phyloP scores from a whole-genome alignment of 1,139 yeast genomes.

The Wickerhamomyces sp. region DNA sequence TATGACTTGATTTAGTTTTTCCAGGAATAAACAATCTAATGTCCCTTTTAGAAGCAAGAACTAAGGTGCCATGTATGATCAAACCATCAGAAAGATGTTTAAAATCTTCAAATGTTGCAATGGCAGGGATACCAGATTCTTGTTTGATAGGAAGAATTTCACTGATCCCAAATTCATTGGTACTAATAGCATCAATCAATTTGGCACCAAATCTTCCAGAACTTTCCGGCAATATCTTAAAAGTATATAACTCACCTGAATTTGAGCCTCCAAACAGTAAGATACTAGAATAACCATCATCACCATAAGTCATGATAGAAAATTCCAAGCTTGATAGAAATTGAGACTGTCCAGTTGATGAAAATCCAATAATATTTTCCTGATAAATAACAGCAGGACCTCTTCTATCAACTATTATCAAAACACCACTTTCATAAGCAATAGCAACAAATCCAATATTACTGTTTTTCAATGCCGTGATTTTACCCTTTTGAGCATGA shows the following conservation, averaged over 20 bases:
- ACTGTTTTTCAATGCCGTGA: conserved; percentile 62
- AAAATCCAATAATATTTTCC: conserved; percentile 31
- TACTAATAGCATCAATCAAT: conserved; percentile 44
- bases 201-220: conserved; percentile 66
- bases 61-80: conserved; percentile 55
- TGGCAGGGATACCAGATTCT: conserved; percentile 54
- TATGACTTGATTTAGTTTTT: conserved; percentile 57
- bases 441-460: conserved; percentile 82
- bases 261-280: conserved; percentile 75
- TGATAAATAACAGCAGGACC: conserved; percentile 77
- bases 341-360: conserved; percentile 23
- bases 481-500: conserved; percentile 39
- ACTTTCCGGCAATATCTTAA: conserved; percentile 61
- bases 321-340: conserved; percentile 64
- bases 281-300: conserved; percentile 68
- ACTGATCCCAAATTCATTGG: conserved; percentile 47
- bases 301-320: conserved; percentile 58
- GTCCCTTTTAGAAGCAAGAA: conserved; percentile 57
- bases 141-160: conserved; percentile 57
- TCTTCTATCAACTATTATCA: conserved; percentile 75
- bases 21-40: conserved; percentile 61
- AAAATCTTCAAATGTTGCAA: conserved; percentile 59
- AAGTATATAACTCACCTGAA: conserved; percentile 66
- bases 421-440: conserved; percentile 71
- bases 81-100: conserved; percentile 59